Conservation (phyloP, 331 rosid genomes). For the Malus hybrid region DNA sequence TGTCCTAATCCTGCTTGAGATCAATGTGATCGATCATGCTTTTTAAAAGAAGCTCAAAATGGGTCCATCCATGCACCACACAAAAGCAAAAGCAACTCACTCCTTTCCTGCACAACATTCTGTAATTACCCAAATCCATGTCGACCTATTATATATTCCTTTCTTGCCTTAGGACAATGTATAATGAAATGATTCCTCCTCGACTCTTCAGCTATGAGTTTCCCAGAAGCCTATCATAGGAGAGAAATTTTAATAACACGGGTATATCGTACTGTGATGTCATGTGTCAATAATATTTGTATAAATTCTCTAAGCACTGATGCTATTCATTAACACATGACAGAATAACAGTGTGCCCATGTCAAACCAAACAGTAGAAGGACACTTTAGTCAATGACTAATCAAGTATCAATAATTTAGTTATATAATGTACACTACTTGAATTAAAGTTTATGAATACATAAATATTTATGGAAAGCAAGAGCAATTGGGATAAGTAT, state of each 20-base stretch:
- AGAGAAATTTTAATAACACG: no score
- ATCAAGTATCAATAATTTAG: not conserved
- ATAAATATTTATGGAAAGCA: constrained; percentile 13
- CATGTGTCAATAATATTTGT: no score
- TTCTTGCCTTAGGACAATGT: constrained; percentile 45
- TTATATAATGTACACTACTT: constrained; percentile 12
- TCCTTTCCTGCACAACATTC: constrained; percentile 1
- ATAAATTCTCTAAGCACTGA: no score
- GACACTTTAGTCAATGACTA: constrained; percentile 19
- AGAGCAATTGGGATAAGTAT: constrained; percentile 12
- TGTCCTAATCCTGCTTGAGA: constrained; percentile 25
- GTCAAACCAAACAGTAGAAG: not conserved
- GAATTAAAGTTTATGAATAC: constrained; percentile 22
- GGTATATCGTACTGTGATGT: no score
- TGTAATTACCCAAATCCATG: constrained; percentile 37
- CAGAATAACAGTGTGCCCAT: no score
- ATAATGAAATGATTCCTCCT: constrained; percentile 30
- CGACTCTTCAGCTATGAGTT: no score
- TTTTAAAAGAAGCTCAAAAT: constrained; percentile 34
- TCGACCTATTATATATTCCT: constrained; percentile 18
- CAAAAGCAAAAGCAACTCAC: constrained; percentile 8
- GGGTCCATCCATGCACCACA: constrained; percentile 34
- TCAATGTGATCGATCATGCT: constrained; percentile 25
- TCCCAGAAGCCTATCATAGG: no score
- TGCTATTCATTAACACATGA: no score